phyloP scores from a whole-genome alignment of 1,284 basidiomycete genomes.

The Naganishia liquefaciens region DNA sequence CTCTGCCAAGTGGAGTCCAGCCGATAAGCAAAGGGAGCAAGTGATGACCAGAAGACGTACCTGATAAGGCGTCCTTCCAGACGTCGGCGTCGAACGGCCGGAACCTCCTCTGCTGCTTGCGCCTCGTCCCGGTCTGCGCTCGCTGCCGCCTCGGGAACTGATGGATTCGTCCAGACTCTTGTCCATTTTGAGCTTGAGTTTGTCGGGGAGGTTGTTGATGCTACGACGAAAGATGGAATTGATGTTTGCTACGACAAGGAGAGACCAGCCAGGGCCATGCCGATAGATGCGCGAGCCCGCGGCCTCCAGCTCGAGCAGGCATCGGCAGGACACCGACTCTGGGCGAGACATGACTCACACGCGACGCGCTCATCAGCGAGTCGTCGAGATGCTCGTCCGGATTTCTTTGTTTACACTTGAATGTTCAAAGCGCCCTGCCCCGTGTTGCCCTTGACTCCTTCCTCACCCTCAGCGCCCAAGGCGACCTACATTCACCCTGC shows the following conservation, averaged over 20 bases:
- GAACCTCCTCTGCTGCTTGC: slow-evolving; percentile 31
- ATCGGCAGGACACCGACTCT: background rate
- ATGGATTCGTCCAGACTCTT: slow-evolving; percentile 25
- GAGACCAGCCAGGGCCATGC: too few relatives aligned
- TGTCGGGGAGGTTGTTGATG: background rate
- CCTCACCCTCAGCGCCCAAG: background rate
- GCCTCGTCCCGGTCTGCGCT: slow-evolving; percentile 28
- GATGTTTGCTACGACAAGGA: background rate
- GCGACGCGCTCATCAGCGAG: slow-evolving; percentile 3
- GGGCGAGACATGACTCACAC: background rate
- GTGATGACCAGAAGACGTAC: too few relatives aligned
- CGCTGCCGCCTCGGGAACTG: slow-evolving; percentile 26
- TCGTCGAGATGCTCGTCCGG: slow-evolving; percentile 7
- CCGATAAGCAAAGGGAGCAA: slow-evolving; percentile 4
- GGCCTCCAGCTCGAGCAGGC: background rate
- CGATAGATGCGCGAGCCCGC: too few relatives aligned
- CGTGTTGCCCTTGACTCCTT: background rate
- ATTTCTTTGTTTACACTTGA: slow-evolving; percentile 37
- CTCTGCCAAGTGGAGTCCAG: slow-evolving; percentile 44
- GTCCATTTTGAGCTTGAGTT: slow-evolving; percentile 10
- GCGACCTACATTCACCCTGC: background rate
- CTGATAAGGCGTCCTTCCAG: slow-evolving; percentile 43
- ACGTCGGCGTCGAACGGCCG: slow-evolving; percentile 34
- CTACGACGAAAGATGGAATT: background rate
- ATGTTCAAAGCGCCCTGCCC: slow-evolving; percentile 17